These are phyloP conservation scores for Hylodesmum podocarpum DNA, from an alignment of 306 rosid genomes.

Conservation along the genomic window DNA sequence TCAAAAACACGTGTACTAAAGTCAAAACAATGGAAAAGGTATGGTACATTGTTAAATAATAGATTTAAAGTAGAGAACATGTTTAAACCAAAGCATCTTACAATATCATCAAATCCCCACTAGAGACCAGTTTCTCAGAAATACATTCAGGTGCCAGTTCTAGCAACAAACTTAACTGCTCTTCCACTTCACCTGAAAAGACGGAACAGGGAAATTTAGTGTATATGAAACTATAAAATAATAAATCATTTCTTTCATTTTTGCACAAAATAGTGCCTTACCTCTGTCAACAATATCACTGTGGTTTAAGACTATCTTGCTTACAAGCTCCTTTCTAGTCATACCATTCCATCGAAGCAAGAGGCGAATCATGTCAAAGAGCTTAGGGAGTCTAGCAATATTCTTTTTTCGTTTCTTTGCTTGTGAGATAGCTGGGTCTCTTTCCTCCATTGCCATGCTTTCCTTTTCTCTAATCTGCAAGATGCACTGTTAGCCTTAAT, in stretches of 20 bases:
- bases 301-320: constrained; percentile 57
- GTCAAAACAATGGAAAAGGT: not conserved
- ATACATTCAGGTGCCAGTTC: constrained; percentile 87
- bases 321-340: constrained; percentile 68
- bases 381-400: constrained; percentile 72
- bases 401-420: constrained; percentile 69
- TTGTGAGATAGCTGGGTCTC: constrained; percentile 66
- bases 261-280: constrained; percentile 31
- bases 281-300: constrained; percentile 59
- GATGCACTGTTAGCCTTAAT: constrained; percentile 15
- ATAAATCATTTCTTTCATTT: not conserved
- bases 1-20: not conserved
- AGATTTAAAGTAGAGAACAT: not conserved
- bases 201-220: constrained; percentile 24
- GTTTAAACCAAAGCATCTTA: constrained; percentile 33
- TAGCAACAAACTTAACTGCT: constrained; percentile 56
- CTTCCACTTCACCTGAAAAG: constrained; percentile 68
- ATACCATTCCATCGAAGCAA: constrained; percentile 57
- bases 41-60: not conserved
- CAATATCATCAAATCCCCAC: constrained; percentile 63
- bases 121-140: constrained; percentile 56
- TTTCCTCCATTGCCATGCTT: constrained; percentile 62
- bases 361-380: constrained; percentile 71
- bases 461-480: constrained; percentile 81
- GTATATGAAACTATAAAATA: not conserved